These are phyloP conservation scores for Cyberlindnera saturnus DNA, from an alignment of 805 yeast genomes.

Conservation along the genomic window DNA sequence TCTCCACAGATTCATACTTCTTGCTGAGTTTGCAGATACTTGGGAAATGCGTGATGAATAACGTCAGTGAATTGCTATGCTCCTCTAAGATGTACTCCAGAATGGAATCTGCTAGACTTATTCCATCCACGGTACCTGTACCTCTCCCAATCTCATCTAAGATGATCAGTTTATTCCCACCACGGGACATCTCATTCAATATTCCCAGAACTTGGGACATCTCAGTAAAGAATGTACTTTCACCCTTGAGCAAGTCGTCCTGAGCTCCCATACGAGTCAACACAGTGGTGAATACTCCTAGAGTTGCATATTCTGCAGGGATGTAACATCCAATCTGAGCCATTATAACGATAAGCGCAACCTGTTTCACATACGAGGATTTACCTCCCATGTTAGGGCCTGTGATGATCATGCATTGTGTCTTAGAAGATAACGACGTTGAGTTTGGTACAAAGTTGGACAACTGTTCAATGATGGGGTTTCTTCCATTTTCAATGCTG, in stretches of 20 bases:
- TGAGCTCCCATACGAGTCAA: conserved; percentile 97
- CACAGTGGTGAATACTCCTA: conserved; percentile 82
- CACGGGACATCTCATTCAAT: conserved; percentile 46
- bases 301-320: conserved; percentile 73
- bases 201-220: conserved; percentile 92
- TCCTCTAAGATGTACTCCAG: conserved; percentile 66
- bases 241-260: conserved; percentile 92
- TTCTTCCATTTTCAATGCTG: conserved; percentile 63
- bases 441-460: conserved; percentile 65
- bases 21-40: conserved; percentile 79
- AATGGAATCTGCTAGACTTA: conserved; percentile 94
- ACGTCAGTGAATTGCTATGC: conserved; percentile 60
- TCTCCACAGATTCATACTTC: conserved; percentile 56
- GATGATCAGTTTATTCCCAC: conserved; percentile 65
- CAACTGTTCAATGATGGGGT: conserved; percentile 77
- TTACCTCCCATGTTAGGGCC: conserved; percentile 99
- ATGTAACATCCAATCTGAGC: conserved; percentile 86
- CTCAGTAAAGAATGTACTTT: conserved; percentile 93
- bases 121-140: conserved; percentile 85
- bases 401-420: conserved; percentile 77
- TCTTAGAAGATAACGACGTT: conserved; percentile 52
- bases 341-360: conserved; percentile 79
- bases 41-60: conserved; percentile 96
- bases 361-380: conserved; percentile 83
- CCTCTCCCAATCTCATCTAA: conserved; percentile 92